phyloP scores from a whole-genome alignment of 345 rosid species.

The Excoecaria cochinchinensis region DNA sequence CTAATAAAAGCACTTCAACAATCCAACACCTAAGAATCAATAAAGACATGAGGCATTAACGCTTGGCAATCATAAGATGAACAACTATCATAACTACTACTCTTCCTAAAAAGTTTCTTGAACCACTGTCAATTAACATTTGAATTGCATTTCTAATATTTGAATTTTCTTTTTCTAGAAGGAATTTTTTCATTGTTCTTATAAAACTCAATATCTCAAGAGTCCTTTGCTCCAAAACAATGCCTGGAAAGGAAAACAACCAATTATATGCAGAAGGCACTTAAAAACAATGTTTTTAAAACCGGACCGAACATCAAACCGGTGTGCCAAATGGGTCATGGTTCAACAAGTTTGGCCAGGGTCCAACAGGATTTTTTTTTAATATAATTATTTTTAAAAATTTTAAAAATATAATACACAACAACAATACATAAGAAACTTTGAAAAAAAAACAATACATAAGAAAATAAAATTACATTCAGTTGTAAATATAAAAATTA shows the following conservation, averaged over 20 bases:
- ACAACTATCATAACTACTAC: background rate
- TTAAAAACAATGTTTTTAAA: background rate
- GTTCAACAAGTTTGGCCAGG: too few relatives aligned
- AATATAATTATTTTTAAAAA: too few relatives aligned
- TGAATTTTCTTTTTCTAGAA: background rate
- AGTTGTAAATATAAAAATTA: too few relatives aligned
- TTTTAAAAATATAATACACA: too few relatives aligned
- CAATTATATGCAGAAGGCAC: background rate
- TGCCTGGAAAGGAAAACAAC: background rate
- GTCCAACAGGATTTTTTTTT: too few relatives aligned
- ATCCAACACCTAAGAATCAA: background rate
- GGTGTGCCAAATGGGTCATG: too few relatives aligned
- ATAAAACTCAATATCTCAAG: background rate
- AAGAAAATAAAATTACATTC: too few relatives aligned
- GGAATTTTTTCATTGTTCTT: too few relatives aligned
- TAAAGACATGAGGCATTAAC: background rate
- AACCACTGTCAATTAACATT: background rate
- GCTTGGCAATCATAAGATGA: background rate
- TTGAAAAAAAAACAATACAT: too few relatives aligned
- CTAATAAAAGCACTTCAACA: constrained; percentile 49
- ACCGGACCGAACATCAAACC: too few relatives aligned
- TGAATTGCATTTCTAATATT: background rate
- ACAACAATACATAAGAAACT: too few relatives aligned
- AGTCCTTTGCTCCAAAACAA: background rate
- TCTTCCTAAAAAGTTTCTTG: background rate